These are phyloP conservation scores for Penicillium desertorum DNA, from an alignment of 495 filamentous ascomycete species.

Conservation along the genomic window DNA sequence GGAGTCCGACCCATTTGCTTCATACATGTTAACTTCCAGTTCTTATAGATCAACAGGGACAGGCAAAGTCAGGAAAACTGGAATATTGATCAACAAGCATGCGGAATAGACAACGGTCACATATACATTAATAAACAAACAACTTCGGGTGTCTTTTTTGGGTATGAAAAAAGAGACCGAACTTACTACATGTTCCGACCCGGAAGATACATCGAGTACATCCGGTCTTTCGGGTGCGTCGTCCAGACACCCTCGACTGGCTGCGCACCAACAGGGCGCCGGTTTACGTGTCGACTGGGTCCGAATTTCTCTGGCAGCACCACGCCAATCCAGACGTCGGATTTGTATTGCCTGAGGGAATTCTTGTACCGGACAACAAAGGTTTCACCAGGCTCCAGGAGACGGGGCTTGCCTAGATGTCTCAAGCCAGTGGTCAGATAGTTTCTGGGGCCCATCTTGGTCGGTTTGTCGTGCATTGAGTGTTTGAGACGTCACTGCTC, in stretches of 20 bases:
- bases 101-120: neutral
- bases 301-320: conserved; percentile 11
- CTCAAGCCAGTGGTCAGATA: neutral
- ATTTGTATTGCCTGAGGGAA: conserved; percentile 6
- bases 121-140: neutral
- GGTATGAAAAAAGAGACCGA: conserved; percentile 1
- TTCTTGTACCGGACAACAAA: conserved; percentile 25
- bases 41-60: neutral
- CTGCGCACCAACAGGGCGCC: conserved; percentile 12
- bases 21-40: neutral
- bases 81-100: neutral
- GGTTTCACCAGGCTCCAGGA: conserved; percentile 11
- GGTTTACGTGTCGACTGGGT: neutral
- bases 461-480: neutral
- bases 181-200: conserved; percentile 26
- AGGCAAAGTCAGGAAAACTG: neutral
- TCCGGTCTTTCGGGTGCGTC: conserved; percentile 4
- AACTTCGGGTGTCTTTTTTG: neutral
- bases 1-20: conserved; percentile 13
- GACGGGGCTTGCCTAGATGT: neutral
- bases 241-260: conserved; percentile 12
- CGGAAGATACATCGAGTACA: conserved; percentile 22
- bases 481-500: neutral
- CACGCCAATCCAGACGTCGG: conserved; percentile 23
- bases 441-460: neutral